phyloP scores from a whole-genome alignment of 2,329 filamentous ascomycete genomes.

The Phialophora macrospora region DNA sequence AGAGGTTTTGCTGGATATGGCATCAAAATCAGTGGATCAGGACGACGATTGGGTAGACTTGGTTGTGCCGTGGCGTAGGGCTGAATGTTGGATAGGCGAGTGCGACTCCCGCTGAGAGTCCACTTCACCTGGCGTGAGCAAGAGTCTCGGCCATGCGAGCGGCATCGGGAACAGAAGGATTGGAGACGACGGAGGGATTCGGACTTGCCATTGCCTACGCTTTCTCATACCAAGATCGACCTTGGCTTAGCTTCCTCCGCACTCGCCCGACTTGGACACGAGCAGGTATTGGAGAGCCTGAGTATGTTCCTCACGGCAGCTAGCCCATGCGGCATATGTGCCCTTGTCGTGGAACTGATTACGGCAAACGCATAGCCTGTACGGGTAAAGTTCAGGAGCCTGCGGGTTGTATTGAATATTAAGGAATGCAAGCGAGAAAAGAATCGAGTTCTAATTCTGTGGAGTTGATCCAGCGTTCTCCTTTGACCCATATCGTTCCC shows the following conservation, averaged over 20 bases:
- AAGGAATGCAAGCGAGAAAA: not conserved
- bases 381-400: not conserved
- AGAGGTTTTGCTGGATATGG: not conserved
- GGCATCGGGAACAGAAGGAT: conserved; percentile 12
- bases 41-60: conserved; percentile 1
- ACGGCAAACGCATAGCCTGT: not conserved
- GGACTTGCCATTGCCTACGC: not conserved
- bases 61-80: not conserved
- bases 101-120: not conserved
- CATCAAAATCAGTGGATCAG: conserved; percentile 2
- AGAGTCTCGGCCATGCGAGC: not conserved
- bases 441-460: conserved; percentile 2
- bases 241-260: not conserved
- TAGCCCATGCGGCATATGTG: not conserved
- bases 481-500: conserved; percentile 6
- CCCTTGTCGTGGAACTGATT: not conserved
- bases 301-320: not conserved
- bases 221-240: not conserved
- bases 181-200: not conserved
- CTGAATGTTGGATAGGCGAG: conserved; percentile 15
- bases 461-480: not conserved
- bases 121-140: not conserved
- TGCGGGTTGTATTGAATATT: not conserved
- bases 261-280: not conserved
- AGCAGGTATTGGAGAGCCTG: not conserved